Evolutionary conservation across 73 alveolate species (phyloP).

Genomic region (Tetrahymena malaccensis): DNA sequence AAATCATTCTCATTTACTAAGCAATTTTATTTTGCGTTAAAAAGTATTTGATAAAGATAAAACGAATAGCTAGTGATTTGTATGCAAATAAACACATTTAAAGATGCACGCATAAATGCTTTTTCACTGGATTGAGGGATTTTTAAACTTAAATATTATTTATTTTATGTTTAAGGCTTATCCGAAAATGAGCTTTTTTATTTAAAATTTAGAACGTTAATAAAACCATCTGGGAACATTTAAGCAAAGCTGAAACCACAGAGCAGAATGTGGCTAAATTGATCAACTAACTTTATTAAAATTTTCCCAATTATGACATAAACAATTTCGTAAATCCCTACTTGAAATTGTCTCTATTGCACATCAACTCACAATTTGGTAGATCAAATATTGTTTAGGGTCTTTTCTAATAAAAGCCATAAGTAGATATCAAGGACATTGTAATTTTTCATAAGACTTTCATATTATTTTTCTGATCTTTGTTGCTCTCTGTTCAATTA

Average conservation of each 20-base stretch:
- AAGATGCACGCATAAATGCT: not conserved
- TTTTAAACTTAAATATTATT: no score
- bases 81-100: not conserved
- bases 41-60: not conserved
- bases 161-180: no score
- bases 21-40: no score
- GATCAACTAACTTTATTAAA: not conserved
- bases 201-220: not conserved
- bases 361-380: not conserved
- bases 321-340: not conserved
- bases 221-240: not conserved
- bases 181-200: not conserved
- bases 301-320: not conserved
- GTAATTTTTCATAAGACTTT: not conserved
- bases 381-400: not conserved
- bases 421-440: not conserved
- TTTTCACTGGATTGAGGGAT: no score
- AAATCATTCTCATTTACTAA: not conserved
- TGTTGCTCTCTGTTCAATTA: not conserved
- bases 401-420: not conserved
- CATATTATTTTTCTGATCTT: not conserved
- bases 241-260: not conserved
- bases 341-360: not conserved
- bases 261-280: not conserved
- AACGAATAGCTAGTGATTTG: not conserved